Evolutionary conservation across 2,329 filamentous ascomycete species (phyloP), one percentile per base, ranked within the genome.

Genomic region (Fusarium humuli): DNA sequence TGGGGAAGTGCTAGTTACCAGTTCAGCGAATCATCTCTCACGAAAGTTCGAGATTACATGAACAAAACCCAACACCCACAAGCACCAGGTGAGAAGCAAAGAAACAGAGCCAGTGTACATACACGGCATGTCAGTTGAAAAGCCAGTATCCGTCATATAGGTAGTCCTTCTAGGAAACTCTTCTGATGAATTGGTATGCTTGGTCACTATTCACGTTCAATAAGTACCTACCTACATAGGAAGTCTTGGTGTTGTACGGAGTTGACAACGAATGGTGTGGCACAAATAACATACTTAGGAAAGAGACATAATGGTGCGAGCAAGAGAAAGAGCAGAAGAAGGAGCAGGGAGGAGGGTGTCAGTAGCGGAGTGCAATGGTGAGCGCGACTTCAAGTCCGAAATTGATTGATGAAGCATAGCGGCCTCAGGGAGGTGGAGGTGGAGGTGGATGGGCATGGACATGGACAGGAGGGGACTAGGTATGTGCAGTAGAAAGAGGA

Each of bases 331-430:
- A 44, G 9, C 13, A 44, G 41, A 16, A 44, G 49, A 16, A 41
- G 18, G 57, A 53, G 55, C 62, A 71, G 67, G 70, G 72, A 73
- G 70, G 71, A 74, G 72, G 73, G 73, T 75, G 70, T 56, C 62
- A 63, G 73, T 74, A 75, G 68, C 46, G 73, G 70, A 74, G 65
- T 46, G 50, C 62, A 25, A 52, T 62, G 62, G 40, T 60, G 66
- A 68, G 62, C 60, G 56, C 65, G 66, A 69, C 69, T 66, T 54
- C 61, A 70, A 65, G 70, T 61, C 70, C 60, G 67, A 69, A 49
- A 59, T 63, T 72, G 73, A 75, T 74, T 70, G 72, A 74, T 68
- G 73, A 69, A 76, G 70, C 61, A 72, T 71, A 71, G 71, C 71
- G 69, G 74, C 60, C 58, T 60, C 64, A 70, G 61, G 65, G 63